Conservation (phyloP, 768 basidiomycete species). For the Calocera cornea region DNA sequence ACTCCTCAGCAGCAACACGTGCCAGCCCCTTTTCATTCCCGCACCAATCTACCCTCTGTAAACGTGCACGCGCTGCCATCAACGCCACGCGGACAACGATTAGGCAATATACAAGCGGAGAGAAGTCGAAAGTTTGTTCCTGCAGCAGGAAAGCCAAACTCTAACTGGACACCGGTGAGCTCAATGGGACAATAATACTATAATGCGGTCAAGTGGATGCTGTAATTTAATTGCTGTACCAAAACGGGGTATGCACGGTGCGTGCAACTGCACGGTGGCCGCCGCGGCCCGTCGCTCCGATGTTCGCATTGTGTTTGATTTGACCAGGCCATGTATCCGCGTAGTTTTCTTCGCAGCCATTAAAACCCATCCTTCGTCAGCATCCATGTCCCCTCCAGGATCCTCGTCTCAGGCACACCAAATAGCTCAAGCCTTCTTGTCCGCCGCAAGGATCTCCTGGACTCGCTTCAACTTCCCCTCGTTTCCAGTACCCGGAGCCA, state of each 20-base stretch:
- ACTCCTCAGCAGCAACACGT: not conserved
- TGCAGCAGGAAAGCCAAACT: not conserved
- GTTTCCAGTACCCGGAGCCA: constrained; percentile 54
- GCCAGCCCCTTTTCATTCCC: not conserved
- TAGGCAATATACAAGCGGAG: not conserved
- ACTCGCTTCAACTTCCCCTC: constrained; percentile 69
- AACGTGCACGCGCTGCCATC: not conserved
- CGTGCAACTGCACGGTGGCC: no score
- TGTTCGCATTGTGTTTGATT: no score
- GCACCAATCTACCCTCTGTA: not conserved
- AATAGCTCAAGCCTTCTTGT: no score
- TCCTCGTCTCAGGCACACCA: no score
- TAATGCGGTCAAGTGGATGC: no score
- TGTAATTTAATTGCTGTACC: no score
- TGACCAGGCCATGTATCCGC: no score
- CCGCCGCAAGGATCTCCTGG: constrained; percentile 47
- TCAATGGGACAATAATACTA: not conserved
- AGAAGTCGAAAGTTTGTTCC: not conserved
- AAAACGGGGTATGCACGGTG: no score
- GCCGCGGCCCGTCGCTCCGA: no score
- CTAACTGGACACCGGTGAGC: not conserved
- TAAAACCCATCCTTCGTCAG: no score
- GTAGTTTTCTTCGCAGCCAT: no score
- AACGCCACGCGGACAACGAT: not conserved
- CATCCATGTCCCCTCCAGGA: no score